phyloP scores from a whole-genome alignment of 192 early-diverging fungal genomes.

The Phycomyces blakesleeanus region DNA sequence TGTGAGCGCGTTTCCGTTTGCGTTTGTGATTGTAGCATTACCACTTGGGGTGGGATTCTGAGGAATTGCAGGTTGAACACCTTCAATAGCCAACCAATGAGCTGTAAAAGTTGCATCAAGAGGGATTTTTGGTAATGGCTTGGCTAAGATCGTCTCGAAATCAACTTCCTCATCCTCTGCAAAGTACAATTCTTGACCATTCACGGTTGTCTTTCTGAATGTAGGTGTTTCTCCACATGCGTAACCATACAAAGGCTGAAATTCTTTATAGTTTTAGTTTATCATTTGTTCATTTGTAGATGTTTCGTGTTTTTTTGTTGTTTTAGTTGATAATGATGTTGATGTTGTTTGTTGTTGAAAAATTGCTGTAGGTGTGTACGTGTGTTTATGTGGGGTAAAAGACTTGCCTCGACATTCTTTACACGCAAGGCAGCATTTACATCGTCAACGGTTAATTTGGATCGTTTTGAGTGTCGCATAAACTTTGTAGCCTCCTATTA shows the following conservation, averaged over 20 bases:
- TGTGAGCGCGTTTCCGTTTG: no score
- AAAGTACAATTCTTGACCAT: conserved; percentile 74
- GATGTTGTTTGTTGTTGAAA: no score
- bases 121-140: conserved; percentile 86
- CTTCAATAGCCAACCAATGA: conserved; percentile 99
- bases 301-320: no score
- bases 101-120: conserved; percentile 85
- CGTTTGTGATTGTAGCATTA: no score
- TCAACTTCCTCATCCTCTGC: conserved; percentile 93
- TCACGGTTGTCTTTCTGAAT: conserved; percentile 68
- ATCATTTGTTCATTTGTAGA: no score
- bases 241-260: conserved; percentile 88
- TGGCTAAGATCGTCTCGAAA: conserved; percentile 82
- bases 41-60: conserved; percentile 87
- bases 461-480: conserved; percentile 91
- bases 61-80: conserved; percentile 94
- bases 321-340: no score
- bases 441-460: conserved; percentile 77
- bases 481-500: conserved; percentile 88
- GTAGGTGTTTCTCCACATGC: conserved; percentile 59
- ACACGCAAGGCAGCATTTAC: conserved; percentile 89
- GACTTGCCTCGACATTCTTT: conserved; percentile 81
- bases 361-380: not conserved
- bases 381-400: not conserved
- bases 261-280: not conserved